Evolutionary conservation across 495 filamentous ascomycete genomes (phyloP).

Genomic region (Neurospora tetrasperma): DNA sequence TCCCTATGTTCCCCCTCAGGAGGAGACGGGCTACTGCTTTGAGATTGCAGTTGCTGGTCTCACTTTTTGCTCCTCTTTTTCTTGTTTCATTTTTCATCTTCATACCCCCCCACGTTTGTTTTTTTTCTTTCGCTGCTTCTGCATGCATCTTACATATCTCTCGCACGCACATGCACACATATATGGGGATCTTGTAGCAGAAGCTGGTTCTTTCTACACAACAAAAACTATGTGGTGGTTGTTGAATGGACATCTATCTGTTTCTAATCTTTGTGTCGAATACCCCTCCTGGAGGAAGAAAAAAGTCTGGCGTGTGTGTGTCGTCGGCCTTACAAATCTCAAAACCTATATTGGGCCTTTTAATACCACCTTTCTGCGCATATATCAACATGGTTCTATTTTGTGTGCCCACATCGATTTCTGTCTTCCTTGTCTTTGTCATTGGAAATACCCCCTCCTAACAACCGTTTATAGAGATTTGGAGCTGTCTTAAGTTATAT

Average conservation of each 20-base stretch:
- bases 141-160: conserved; percentile 1
- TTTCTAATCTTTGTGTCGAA: neutral
- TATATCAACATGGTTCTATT: neutral
- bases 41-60: neutral
- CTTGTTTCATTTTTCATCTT: conserved; percentile 1
- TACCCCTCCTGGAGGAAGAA: neutral
- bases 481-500: neutral
- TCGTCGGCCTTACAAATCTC: neutral
- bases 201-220: neutral
- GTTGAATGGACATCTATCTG: neutral
- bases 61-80: neutral
- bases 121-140: neutral
- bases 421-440: conserved; percentile 4
- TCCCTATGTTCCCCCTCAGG: conserved; percentile 4
- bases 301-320: neutral
- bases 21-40: neutral
- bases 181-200: conserved; percentile 3
- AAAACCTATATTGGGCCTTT: conserved; percentile 3
- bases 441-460: conserved; percentile 12
- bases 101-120: neutral
- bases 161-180: conserved; percentile 2
- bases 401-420: neutral
- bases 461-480: conserved; percentile 9
- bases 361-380: conserved; percentile 10
- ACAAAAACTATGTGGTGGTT: neutral